A percentile compares a stretch with the other conserved stretches of the same genome.
phyloP scores from a whole-genome alignment of 495 filamentous ascomycete species.

The Monascus purpureus region DNA sequence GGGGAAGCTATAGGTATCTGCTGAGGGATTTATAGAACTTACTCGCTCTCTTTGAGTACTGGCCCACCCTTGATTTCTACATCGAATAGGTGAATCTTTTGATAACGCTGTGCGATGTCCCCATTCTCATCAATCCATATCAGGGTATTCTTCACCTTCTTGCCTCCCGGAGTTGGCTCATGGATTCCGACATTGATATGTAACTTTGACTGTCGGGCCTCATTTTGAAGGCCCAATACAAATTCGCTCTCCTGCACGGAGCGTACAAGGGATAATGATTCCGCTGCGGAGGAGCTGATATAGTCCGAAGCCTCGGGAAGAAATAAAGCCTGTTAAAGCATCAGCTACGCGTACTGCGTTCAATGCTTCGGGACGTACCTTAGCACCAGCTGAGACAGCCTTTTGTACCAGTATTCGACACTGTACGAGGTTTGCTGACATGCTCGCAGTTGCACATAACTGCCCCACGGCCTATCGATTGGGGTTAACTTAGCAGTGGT shows the following conservation, averaged over 20 bases:
- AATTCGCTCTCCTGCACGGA: conserved; percentile 46
- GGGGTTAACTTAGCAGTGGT: background rate
- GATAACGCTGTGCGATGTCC: conserved; percentile 46
- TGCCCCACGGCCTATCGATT: conserved; percentile 64
- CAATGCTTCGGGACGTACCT: conserved; percentile 32
- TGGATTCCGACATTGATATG: conserved; percentile 85
- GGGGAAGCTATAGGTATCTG: too few relatives aligned
- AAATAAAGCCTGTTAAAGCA: conserved; percentile 52
- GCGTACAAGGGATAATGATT: conserved; percentile 52
- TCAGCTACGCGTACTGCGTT: conserved; percentile 2
- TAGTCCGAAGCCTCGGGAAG: conserved; percentile 90
- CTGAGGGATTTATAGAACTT: conserved; percentile 8
- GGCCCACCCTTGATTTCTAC: conserved; percentile 53
- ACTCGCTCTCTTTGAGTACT: conserved; percentile 46
- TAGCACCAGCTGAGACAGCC: conserved; percentile 60
- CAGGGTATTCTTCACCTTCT: conserved; percentile 47
- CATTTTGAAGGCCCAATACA: conserved; percentile 54
- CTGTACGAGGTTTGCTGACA: conserved; percentile 64
- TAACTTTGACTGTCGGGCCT: conserved; percentile 43
- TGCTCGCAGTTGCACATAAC: conserved; percentile 67
- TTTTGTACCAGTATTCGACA: conserved; percentile 58
- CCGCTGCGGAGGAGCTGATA: conserved; percentile 50
- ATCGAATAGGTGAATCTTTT: conserved; percentile 72
- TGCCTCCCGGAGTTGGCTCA: conserved; percentile 46
- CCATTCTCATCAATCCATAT: conserved; percentile 58